Evolutionary conservation across 352 stramenopile species (phyloP), one percentile per base, ranked within the genome.

Genomic region (Phytophthora pini): DNA sequence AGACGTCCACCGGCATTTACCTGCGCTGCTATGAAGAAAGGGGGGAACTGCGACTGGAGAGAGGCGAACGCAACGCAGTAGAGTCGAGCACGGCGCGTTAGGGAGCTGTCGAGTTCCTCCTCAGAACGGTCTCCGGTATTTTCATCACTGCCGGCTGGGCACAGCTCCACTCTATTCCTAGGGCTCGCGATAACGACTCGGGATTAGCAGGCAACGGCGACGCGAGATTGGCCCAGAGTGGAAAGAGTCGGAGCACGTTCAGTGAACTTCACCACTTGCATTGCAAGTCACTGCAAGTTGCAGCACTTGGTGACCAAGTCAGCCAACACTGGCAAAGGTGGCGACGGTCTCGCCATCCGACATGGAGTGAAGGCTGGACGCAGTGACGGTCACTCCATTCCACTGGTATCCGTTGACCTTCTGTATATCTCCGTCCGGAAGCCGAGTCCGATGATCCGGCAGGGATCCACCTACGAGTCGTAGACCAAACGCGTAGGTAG

Each of bases 131-230:
- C 54, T 65, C 54, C 31, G 31, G 36, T 50, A 49, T 61, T 61
- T 61, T 55, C 43, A 61, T 56, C 22, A 56, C 41, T 61, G 26
- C 49, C 50, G 41, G 51, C 38, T 65, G 57, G 27, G 9, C 31
- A 66, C 39, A 51, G 27, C 43, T 48, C 44, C 22, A 24, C 60
- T 62, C 60, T 56, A 62, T 68, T 66, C 58, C 50, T 52, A 65
- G 46, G 24, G 12, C 29, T 53, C 45, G 17, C 29, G 57, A 65
- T 48, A 53, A 32, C 40, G 11, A 65, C 4, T 59, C 31, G 29
- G 13, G 57, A 65, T 65, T 65, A 48, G 57, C 39, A 59, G 15
- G 27, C 5, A 6, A 36, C 50, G 6, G 38, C 31, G 7, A 36
- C 31, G 31, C 31, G 10, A 54, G 45, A 56, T 47, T 56, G 56